phyloP scores from a whole-genome alignment of 257 asterid species.

The Scutellaria barbata region DNA sequence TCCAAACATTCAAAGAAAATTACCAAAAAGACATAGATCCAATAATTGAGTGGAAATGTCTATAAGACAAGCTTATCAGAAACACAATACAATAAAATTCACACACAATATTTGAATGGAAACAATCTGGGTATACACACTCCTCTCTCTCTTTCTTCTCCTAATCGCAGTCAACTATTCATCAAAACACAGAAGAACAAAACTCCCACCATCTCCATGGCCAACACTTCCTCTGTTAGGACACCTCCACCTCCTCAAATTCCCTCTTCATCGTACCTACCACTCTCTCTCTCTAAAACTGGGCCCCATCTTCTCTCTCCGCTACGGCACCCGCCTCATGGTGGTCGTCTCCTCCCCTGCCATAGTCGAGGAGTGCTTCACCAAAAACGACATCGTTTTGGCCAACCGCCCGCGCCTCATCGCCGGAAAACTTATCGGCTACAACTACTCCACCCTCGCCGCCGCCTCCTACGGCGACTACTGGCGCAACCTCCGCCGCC shows the following conservation, averaged over 20 bases:
- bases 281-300: conserved; percentile 43
- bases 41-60: no score
- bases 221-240: conserved; percentile 54
- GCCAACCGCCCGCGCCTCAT: conserved; percentile 56
- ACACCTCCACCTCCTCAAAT: conserved; percentile 63
- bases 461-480: conserved; percentile 58
- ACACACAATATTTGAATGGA: conserved; percentile 32
- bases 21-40: no score
- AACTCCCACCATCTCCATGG: conserved; percentile 57
- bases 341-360: conserved; percentile 55
- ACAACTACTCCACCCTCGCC: conserved; percentile 41
- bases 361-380: conserved; percentile 65
- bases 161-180: conserved; percentile 16
- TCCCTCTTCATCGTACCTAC: conserved; percentile 50
- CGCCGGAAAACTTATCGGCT: conserved; percentile 52
- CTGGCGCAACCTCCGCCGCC: conserved; percentile 66
- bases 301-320: conserved; percentile 66
- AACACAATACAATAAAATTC: neutral
- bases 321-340: conserved; percentile 51
- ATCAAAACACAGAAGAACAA: conserved; percentile 8
- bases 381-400: conserved; percentile 53
- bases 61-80: neutral
- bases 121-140: conserved; percentile 25
- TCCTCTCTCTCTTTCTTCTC: conserved; percentile 35
- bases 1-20: no score